A percentile compares a stretch with the other conserved stretches of the same genome.
Conservation (phyloP, 345 rosid genomes). For the Eucalyptus cloeziana region DNA sequence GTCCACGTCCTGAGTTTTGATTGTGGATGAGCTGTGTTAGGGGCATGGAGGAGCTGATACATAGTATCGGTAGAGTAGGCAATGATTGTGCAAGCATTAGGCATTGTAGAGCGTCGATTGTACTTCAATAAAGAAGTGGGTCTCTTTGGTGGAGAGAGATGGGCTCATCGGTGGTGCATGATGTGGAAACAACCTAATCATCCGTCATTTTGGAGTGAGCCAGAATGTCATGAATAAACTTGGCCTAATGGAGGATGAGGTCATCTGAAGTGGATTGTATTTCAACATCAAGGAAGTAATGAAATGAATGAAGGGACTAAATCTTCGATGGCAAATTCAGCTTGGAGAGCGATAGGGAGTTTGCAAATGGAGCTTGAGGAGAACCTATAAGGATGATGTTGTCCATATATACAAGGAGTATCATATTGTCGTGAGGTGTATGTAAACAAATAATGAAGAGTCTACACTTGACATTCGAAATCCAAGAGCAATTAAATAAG, state of each 20-base stretch:
- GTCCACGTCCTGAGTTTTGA: accelerated
- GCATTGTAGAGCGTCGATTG: neutral
- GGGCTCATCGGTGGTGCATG: neutral
- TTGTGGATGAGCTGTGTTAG: neutral
- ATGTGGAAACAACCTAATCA: neutral
- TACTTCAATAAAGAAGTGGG: neutral
- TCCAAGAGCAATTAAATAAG: neutral
- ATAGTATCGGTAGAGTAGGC: neutral
- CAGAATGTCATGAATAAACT: neutral
- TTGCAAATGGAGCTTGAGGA: neutral
- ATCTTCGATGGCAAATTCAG: neutral
- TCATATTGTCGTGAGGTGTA: neutral
- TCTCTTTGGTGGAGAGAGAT: neutral
- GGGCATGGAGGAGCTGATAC: neutral
- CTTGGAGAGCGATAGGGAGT: neutral
- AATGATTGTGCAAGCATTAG: neutral
- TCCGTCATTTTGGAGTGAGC: neutral
- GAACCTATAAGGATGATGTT: neutral
- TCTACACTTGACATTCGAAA: neutral
- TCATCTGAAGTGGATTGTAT: neutral
- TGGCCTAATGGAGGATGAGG: neutral
- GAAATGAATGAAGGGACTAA: neutral
- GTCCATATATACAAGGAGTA: neutral
- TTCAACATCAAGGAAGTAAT: neutral
- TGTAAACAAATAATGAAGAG: neutral